These are phyloP conservation scores for Arabidopsis lyrata DNA, from an alignment of 441 rosid genomes.

Conservation along the genomic window DNA sequence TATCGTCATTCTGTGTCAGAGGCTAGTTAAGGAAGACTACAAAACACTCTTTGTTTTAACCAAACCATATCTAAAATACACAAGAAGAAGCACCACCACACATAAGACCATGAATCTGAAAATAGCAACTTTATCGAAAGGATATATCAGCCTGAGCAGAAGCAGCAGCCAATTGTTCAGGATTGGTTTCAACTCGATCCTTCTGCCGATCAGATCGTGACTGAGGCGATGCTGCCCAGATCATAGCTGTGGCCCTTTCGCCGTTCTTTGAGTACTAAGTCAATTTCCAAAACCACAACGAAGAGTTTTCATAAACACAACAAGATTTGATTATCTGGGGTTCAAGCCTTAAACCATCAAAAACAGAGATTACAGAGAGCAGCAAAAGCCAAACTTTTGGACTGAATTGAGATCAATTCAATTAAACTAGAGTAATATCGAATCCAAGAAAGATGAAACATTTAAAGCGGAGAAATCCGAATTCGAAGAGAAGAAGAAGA, in stretches of 20 bases:
- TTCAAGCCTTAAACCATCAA: no score
- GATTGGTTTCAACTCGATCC: conserved; percentile 96
- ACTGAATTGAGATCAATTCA: neutral
- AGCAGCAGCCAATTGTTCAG: conserved; percentile 98
- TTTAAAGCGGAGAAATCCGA: neutral
- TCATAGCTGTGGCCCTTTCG: conserved; percentile 66
- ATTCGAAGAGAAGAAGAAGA: no score
- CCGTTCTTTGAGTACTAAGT: conserved; percentile 77
- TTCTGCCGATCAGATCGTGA: conserved; percentile 92
- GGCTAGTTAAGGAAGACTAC: conserved; percentile 54
- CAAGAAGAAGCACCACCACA: neutral
- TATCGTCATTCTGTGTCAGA: conserved; percentile 81
- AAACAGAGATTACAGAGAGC: neutral
- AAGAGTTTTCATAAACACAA: neutral
- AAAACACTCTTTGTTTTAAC: conserved; percentile 1
- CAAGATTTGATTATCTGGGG: neutral
- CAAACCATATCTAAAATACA: neutral
- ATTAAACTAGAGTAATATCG: neutral
- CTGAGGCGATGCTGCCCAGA: conserved; percentile 99
- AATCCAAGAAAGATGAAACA: neutral
- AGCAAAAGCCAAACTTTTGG: neutral
- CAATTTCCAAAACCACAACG: conserved; percentile 9
- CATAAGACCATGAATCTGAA: neutral
- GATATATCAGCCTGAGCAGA: conserved; percentile 99
- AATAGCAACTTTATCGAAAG: conserved; percentile 45